Conservation (phyloP, 768 basidiomycete genomes). For the Butyriboletus loyo region DNA sequence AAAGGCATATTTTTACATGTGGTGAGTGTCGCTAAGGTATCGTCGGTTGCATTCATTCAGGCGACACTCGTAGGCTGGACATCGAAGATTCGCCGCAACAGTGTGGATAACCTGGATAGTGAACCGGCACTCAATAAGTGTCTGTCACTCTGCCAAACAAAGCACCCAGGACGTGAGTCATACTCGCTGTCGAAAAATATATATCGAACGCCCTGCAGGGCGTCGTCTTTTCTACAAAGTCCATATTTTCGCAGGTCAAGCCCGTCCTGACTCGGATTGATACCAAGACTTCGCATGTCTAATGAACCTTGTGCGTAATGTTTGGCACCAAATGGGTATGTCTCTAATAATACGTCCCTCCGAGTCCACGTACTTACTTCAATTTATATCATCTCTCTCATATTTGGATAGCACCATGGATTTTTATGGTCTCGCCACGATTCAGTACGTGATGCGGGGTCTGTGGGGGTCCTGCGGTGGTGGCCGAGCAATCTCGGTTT, state of each 20-base stretch:
- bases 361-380: no score
- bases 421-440: no score
- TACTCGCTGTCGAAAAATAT: neutral
- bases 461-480: no score
- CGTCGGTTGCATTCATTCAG: neutral
- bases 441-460: no score
- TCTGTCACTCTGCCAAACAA: constrained; percentile 52
- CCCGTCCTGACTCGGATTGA: constrained; percentile 49
- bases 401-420: no score
- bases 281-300: constrained; percentile 88
- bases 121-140: constrained; percentile 83
- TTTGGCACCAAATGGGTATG: constrained; percentile 88
- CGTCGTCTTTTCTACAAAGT: constrained; percentile 89
- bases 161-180: constrained; percentile 37
- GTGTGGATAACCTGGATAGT: constrained; percentile 87
- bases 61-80: constrained; percentile 55
- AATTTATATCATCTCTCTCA: no score
- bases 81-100: constrained; percentile 63
- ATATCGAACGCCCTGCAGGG: constrained; percentile 42
- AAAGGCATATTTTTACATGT: constrained; percentile 75
- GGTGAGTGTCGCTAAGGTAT: constrained; percentile 38
- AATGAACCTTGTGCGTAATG: no score
- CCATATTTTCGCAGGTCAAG: constrained; percentile 89
- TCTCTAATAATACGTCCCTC: no score
- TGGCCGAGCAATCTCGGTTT: no score